These are phyloP conservation scores for Raphanus sativus DNA, from an alignment of 345 rosid species.

Conservation along the genomic window DNA sequence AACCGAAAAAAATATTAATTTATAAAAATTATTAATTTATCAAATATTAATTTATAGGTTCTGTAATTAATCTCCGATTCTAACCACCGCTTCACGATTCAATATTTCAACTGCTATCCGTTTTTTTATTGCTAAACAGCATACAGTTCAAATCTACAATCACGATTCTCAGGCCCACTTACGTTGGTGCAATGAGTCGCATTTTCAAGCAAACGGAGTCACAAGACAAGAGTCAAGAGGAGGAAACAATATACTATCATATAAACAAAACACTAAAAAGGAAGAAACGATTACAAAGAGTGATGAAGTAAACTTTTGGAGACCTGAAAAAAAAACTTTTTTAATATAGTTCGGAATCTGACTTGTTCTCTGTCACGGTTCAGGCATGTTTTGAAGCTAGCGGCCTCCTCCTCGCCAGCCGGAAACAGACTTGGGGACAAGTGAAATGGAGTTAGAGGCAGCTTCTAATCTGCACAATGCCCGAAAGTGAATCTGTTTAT, in stretches of 20 bases:
- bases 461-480: conserved; percentile 70
- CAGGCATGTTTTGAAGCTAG: conserved; percentile 29
- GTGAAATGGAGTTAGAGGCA: conserved; percentile 61
- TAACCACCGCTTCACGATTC: not conserved
- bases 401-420: conserved; percentile 75
- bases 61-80: not conserved
- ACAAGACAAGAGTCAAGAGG: not conserved
- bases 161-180: conserved; percentile 9
- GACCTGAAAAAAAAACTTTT: not conserved
- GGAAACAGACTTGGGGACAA: conserved; percentile 76
- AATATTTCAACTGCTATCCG: not conserved
- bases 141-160: not conserved
- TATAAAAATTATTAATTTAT: too few species aligned
- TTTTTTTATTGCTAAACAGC: not conserved
- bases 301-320: not conserved
- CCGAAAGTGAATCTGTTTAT: not conserved
- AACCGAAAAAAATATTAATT: too few species aligned
- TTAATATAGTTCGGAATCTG: not conserved
- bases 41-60: too few species aligned
- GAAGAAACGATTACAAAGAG: conserved; percentile 1
- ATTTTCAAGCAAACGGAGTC: not conserved
- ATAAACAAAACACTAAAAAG: not conserved
- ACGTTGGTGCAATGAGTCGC: not conserved
- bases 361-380: not conserved
- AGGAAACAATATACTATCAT: not conserved